Evolutionary conservation across 2,329 filamentous ascomycete species (phyloP), one percentile per base, ranked within the genome.

Genomic region (Trichoderma asperellum): DNA sequence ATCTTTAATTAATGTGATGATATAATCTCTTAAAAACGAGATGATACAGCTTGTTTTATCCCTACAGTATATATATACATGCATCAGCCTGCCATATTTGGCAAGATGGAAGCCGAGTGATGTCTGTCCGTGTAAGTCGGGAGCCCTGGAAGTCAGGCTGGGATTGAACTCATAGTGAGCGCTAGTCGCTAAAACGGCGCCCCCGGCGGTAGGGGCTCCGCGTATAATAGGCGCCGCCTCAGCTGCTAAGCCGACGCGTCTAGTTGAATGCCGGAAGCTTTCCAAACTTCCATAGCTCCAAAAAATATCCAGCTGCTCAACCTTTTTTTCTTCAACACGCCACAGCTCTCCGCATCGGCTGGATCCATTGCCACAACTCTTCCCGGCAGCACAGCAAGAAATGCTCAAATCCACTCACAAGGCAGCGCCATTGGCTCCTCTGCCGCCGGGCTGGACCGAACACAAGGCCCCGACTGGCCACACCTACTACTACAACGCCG

Each of bases 381-480:
- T n/a, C 11, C 4, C 5, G 12, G 29, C 29, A 53, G 55, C 34
- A 43, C 35, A 8, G 35, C 52, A 18, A 40, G 29, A 43, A 43
- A 70, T 93, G 91, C 83, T 95, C 60, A 93, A 89, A 77, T 92
- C 91, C 24, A 94, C 92, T n/a, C 89, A 94, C 79, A 88, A 87
- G 70, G 85, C 88, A 27, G 73, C 70, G 10, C 73, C 74, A 21
- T 77, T 81, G 47, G 84, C 87, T 57, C 88, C 92, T 43, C 84
- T 97, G 0, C 91, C 90, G 34, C 85, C 90, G 55, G 94, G 93
- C 72, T 97, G 94, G 94, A 93, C 92, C n/a, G 92, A 97, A 79
- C 94, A 97, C 81, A 94, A 90, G 80, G 93, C 94, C 64, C 94
- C 94, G 6, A 91, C 91, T 62, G 93, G 93, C 5, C 94, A 97